Evolutionary conservation across 305 asterid genomes (phyloP).

Genomic region (Lippia alba): DNA sequence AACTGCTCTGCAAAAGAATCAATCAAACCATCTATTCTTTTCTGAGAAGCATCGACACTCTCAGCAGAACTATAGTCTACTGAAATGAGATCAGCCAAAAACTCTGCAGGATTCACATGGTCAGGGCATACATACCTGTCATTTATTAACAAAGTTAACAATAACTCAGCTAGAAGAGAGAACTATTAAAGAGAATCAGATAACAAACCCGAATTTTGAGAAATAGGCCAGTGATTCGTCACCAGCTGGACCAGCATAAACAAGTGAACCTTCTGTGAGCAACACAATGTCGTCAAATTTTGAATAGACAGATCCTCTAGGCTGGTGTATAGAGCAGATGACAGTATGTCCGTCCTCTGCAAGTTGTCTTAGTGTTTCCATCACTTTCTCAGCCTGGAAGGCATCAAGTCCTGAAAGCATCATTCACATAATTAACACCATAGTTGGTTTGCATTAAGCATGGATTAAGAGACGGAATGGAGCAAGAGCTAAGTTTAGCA

Average conservation of each 20-base stretch:
- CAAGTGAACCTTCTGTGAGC: conserved; percentile 88
- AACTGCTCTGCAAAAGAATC: conserved; percentile 79
- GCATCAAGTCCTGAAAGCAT: conserved; percentile 96
- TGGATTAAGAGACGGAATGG: conserved; percentile 19
- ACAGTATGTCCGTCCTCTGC: conserved; percentile 98
- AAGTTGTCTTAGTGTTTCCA: conserved; percentile 89
- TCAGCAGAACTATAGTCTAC: conserved; percentile 86
- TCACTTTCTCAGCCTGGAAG: conserved; percentile 98
- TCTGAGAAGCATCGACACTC: conserved; percentile 78
- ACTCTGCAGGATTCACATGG: conserved; percentile 97
- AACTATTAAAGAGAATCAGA: conserved; percentile 26
- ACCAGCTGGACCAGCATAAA: conserved; percentile 91
- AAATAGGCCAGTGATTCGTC: conserved; percentile 77
- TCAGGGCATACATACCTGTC: conserved; percentile 90
- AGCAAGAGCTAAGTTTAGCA: conserved; percentile 11
- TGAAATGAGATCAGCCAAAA: conserved; percentile 99
- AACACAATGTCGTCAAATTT: conserved; percentile 94
- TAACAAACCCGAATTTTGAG: conserved; percentile 81
- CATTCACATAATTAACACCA: conserved; percentile 28
- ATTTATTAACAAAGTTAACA: conserved; percentile 35
- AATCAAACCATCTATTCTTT: conserved; percentile 81
- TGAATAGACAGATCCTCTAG: conserved; percentile 92
- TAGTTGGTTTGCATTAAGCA: conserved; percentile 12
- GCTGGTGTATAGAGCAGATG: conserved; percentile 97
- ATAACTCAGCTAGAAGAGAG: conserved; percentile 20